Base-by-base conservation (phyloP, 129 eudicot species). In the Lonicera japonica region DNA sequence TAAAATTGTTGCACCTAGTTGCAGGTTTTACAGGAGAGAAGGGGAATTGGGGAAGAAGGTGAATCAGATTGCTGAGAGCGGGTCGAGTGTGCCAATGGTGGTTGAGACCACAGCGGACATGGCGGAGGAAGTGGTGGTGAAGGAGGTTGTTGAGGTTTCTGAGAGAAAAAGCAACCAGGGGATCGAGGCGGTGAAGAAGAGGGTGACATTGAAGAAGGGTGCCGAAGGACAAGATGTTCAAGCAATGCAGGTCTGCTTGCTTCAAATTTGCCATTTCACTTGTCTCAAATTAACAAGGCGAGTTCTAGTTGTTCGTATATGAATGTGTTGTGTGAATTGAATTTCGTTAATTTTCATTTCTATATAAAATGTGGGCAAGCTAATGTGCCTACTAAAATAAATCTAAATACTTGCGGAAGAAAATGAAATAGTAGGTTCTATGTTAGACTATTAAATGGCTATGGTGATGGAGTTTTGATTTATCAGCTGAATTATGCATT, bases 151-250 rank as follows among this genome's bases (percentile, higher is more conserved):
- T 51, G 11, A 21, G 38, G 47, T 21, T 25, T 50, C 65, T 9
- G 70, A 80, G 34, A 71, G 14, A 25, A 64, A 73, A 58, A 53
- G 17, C 9, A 29, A 29, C 4, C 4, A 29, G 36, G 36, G 6
- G 36, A 29, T 29, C 36, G 58, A 60, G 69, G 58, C 64, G n/a
- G 71, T 23, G 19, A 69, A 68, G 68, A 74, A 64, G 70, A 81
- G 72, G 73, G 45, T 34, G 54, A 78, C 83, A 4, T 77, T 91
- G 86, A 87, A 94, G 68, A 70, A 43, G 59, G 98, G 98, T 67
- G 74, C 95, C 15, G 86, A 91, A 80, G 98, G 98, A 50, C 86
- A 87, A 39, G 79, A 91, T 43, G 98, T 84, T 68, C 84, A 41
- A 54, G 76, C 61, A 61, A 58, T 91, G 88, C 98, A 91, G 96